These are phyloP conservation scores for Wickerhamomyces sydowiorum DNA, from an alignment of 805 yeast species.

Conservation along the genomic window DNA sequence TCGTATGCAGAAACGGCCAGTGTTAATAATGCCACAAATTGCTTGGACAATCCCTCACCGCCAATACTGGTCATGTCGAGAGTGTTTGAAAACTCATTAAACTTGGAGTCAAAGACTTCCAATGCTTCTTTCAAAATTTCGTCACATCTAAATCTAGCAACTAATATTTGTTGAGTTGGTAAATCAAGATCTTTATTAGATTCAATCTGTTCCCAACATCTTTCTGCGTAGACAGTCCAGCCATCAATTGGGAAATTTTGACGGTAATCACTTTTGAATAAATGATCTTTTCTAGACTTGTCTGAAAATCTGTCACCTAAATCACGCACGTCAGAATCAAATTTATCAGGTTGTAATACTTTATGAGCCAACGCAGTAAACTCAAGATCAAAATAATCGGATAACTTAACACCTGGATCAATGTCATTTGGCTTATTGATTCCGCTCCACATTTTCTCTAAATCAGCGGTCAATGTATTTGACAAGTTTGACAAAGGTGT, in stretches of 20 bases:
- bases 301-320: slow-evolving; percentile 60
- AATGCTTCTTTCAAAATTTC: slow-evolving; percentile 55
- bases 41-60: slow-evolving; percentile 31
- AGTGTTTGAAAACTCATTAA: slow-evolving; percentile 3
- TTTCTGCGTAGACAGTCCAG: slow-evolving; percentile 87
- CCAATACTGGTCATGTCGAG: slow-evolving; percentile 11
- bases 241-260: slow-evolving; percentile 91
- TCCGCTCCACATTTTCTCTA: slow-evolving; percentile 71
- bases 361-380: slow-evolving; percentile 85
- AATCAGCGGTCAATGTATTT: slow-evolving; percentile 62
- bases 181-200: slow-evolving; percentile 88
- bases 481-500: slow-evolving; percentile 76
- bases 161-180: slow-evolving; percentile 94
- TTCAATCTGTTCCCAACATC: slow-evolving; percentile 93
- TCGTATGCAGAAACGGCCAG: slow-evolving; percentile 54
- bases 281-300: slow-evolving; percentile 17
- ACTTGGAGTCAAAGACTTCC: slow-evolving; percentile 17
- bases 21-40: slow-evolving; percentile 37
- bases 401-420: slow-evolving; percentile 40
- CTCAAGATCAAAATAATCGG: slow-evolving; percentile 79
- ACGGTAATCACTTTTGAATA: slow-evolving; percentile 69
- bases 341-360: slow-evolving; percentile 69
- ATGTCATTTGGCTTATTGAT: slow-evolving; percentile 69
- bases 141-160: slow-evolving; percentile 91
- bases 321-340: slow-evolving; percentile 49